Evolutionary conservation across 768 basidiomycete species (phyloP).

Genomic region (Mycena capillaripes): DNA sequence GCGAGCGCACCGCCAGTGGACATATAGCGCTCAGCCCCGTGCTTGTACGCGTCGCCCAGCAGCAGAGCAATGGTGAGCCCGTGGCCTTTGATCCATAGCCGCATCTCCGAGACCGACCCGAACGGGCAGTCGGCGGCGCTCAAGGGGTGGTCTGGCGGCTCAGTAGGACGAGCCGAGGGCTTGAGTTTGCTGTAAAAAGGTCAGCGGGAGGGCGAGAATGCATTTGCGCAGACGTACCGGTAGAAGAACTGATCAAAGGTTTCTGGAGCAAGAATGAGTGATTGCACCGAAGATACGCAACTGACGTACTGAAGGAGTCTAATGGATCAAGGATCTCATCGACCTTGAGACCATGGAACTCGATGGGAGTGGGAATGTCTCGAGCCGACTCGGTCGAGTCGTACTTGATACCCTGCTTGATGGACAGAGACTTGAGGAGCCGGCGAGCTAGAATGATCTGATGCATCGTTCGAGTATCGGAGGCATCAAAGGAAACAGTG

Average conservation of each 20-base stretch:
- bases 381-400: conserved; percentile 86
- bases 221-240: conserved; percentile 53
- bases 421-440: conserved; percentile 89
- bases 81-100: conserved; percentile 96
- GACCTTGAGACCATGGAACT: conserved; percentile 89
- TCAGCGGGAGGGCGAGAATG: neutral
- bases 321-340: conserved; percentile 89
- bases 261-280: conserved; percentile 59
- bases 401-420: conserved; percentile 96
- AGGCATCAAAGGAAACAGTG: too few species aligned
- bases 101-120: conserved; percentile 84
- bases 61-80: conserved; percentile 88
- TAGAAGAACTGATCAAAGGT: conserved; percentile 97
- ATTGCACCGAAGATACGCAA: neutral
- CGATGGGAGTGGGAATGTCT: conserved; percentile 90
- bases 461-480: too few species aligned
- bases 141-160: conserved; percentile 80
- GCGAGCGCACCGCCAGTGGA: conserved; percentile 84
- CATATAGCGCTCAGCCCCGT: conserved; percentile 80
- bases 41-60: conserved; percentile 83
- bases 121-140: conserved; percentile 96
- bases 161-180: conserved; percentile 81
- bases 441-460: conserved; percentile 77
- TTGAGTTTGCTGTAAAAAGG: conserved; percentile 80
- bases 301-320: conserved; percentile 80